Evolutionary conservation across 805 yeast species (phyloP).

Genomic region (Sungouiella blattae): DNA sequence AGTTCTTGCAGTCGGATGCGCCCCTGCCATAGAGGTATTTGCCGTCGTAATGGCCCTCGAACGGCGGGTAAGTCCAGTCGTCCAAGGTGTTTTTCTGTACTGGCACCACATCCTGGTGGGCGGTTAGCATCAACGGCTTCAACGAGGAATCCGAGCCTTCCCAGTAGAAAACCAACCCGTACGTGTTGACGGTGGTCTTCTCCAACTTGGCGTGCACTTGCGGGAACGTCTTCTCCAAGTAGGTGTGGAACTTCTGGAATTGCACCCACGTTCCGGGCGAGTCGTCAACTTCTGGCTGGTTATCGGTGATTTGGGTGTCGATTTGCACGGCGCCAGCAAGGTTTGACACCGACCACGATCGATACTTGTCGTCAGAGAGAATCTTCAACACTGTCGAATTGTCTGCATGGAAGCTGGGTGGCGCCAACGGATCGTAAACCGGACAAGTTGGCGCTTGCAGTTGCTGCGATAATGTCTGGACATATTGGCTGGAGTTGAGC

Average conservation of each 20-base stretch:
- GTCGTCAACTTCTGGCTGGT: conserved; percentile 45
- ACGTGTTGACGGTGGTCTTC: conserved; percentile 11
- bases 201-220: conserved; percentile 6
- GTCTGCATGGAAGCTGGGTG: conserved; percentile 22
- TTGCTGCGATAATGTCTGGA: no score
- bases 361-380: conserved; percentile 29
- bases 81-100: conserved; percentile 3
- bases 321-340: conserved; percentile 59
- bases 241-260: conserved; percentile 15
- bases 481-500: no score
- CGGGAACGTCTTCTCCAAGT: conserved; percentile 13
- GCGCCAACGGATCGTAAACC: conserved; percentile 11
- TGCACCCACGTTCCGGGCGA: conserved; percentile 49
- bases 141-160: conserved; percentile 11
- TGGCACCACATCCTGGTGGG: conserved; percentile 11
- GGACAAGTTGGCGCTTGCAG: no score
- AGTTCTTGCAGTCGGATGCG: conserved; percentile 3
- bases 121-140: conserved; percentile 15
- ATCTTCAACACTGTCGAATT: conserved; percentile 31
- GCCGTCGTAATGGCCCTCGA: conserved; percentile 3
- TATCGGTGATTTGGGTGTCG: conserved; percentile 62
- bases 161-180: conserved; percentile 15
- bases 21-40: conserved; percentile 3
- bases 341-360: conserved; percentile 36
- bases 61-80: conserved; percentile 5